Conservation (phyloP, 768 basidiomycete species). For the Boletus huronensis region DNA sequence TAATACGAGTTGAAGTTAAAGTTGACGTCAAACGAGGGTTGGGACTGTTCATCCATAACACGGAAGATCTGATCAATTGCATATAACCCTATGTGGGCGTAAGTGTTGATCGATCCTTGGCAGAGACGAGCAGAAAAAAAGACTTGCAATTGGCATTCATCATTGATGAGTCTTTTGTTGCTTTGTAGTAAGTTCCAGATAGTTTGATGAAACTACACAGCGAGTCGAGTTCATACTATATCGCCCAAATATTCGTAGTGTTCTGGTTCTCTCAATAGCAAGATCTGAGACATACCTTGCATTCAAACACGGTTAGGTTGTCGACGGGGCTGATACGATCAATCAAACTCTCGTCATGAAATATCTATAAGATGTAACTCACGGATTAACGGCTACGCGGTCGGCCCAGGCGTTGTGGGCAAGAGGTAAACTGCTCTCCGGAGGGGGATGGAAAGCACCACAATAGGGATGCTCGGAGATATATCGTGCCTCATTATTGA, state of each 20-base stretch:
- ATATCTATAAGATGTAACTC: conserved; percentile 25
- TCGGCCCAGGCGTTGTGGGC: conserved; percentile 68
- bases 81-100: conserved; percentile 47
- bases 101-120: background rate
- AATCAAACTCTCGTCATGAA: background rate
- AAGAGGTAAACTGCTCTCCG: conserved; percentile 63
- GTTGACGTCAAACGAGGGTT: conserved; percentile 61
- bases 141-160: conserved; percentile 64
- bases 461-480: conserved; percentile 74
- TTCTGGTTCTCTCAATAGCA: background rate
- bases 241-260: background rate
- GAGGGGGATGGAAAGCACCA: conserved; percentile 78
- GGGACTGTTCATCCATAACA: conserved; percentile 75
- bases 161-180: conserved; percentile 68
- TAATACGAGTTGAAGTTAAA: conserved; percentile 77
- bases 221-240: conserved; percentile 75
- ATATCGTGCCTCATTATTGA: conserved; percentile 76
- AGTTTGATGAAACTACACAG: conserved; percentile 77
- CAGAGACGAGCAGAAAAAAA: background rate
- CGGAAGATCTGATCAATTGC: conserved; percentile 72
- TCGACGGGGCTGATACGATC: conserved; percentile 52
- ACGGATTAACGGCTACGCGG: conserved; percentile 73
- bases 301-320: conserved; percentile 72
- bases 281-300: conserved; percentile 51
- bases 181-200: conserved; percentile 66